A percentile compares a stretch with the other conserved stretches of the same genome.
Conservation (phyloP, 805 yeast species). For the Candida khao-thaluensis region DNA sequence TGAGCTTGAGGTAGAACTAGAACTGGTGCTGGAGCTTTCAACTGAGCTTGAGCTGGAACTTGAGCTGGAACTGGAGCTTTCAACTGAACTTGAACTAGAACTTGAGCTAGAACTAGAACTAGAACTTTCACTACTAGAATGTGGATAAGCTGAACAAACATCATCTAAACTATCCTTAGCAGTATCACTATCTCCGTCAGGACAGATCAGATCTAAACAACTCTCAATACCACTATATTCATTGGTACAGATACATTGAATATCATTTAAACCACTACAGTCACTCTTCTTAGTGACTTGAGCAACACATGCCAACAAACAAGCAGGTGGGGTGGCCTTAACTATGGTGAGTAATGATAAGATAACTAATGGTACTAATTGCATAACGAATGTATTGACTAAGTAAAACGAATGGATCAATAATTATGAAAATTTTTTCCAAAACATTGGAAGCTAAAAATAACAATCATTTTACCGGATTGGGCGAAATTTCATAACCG, state of each 20-base stretch:
- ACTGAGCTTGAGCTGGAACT: constrained; percentile 20
- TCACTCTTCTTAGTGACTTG: constrained; percentile 57
- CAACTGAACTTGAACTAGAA: constrained; percentile 28
- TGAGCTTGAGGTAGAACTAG: constrained; percentile 16
- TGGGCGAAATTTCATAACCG: constrained; percentile 5
- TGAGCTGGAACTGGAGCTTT: constrained; percentile 19
- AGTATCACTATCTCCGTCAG: constrained; percentile 53
- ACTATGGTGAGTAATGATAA: constrained; percentile 35
- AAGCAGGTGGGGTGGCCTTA: constrained; percentile 83
- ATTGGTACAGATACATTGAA: constrained; percentile 65
- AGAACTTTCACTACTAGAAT: constrained; percentile 20
- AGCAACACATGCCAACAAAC: constrained; percentile 85
- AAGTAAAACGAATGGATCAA: constrained; percentile 8
- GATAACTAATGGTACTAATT: constrained; percentile 17
- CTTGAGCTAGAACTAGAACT: constrained; percentile 24
- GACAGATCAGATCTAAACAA: constrained; percentile 72
- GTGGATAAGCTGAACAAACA: constrained; percentile 50
- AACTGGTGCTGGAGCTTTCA: constrained; percentile 15
- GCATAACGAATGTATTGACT: constrained; percentile 11
- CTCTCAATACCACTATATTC: constrained; percentile 51
- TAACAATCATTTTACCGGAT: constrained; percentile 5
- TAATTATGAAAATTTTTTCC: constrained; percentile 6
- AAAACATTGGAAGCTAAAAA: constrained; percentile 7
- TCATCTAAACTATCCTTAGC: constrained; percentile 61
- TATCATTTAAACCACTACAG: constrained; percentile 61